Base-by-base conservation (phyloP, 129 eudicot species). In the Pseudognaphalium luteoalbum region DNA sequence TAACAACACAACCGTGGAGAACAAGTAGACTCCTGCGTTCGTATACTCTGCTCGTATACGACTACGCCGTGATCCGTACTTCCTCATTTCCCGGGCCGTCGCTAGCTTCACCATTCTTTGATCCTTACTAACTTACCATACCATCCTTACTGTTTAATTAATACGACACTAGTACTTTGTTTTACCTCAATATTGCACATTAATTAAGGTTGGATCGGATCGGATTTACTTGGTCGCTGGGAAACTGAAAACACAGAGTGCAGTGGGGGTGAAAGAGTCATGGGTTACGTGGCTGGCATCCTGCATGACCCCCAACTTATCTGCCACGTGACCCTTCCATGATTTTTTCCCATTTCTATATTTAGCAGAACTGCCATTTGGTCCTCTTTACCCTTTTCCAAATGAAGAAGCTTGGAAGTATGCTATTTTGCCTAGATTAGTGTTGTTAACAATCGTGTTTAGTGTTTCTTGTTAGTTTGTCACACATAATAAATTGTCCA, bases 21-120 rank as follows among this genome's bases (percentile, higher is more conserved):
- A 87, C 17, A 91, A 35, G 66, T 90, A 93, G 0, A 87, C 78
- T 14, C 97, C 97, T 0, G 97, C 93, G 84, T 93, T 94, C 35
- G 73, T 84, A 90, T 87, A 91, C 83, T 89, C 97, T 6, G 85
- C 76, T 67, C 97, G 65, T 82, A 79, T 81, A 22, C 96, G 83
- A 39, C 74, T 72, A 71, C 80, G 76, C 32, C 87, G 22, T 21
- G 96, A 86, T 60, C 97, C 98, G 91, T 94, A 94, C 80, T 64
- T 61, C 73, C 98, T 78, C 54, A 68, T 54, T 72, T 89, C 97
- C 0, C 96, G 87, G 50, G 98, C 91, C 71, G 97, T 78, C 35
- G 96, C 98, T 68, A 94, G 82, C 82, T 94, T 94, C 88, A 94
- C 98, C 96, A 94, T 91, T 75, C 3, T 50, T 47, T 47, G n/a